Percentiles rank a stretch among this genome's conserved stretches.
These are phyloP conservation scores for Ambrosia artemisiifolia DNA, from an alignment of 129 eudicot species.

Conservation along the genomic window DNA sequence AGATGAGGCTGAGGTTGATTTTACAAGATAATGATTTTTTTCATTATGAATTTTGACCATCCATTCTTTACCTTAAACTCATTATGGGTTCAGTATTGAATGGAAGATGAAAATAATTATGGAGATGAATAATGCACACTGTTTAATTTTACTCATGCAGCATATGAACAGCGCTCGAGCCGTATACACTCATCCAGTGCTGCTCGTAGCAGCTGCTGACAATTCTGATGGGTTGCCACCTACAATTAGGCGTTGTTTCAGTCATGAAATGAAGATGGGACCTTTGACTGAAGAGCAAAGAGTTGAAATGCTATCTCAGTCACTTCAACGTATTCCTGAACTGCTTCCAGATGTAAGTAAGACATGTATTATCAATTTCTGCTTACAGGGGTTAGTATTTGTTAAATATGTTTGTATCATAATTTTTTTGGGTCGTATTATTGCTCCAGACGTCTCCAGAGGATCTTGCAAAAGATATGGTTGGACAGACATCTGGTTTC, in stretches of 20 bases:
- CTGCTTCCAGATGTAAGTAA: constrained; percentile 65
- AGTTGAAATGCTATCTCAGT: constrained; percentile 64
- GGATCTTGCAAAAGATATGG: constrained; percentile 72
- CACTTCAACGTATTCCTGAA: constrained; percentile 55
- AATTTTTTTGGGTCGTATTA: background rate
- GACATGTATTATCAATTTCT: background rate
- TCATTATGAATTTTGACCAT: constrained; percentile 1
- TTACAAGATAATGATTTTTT: constrained; percentile 31
- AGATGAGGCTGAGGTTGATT: constrained; percentile 37
- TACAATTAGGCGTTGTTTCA: constrained; percentile 82
- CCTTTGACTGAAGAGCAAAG: constrained; percentile 86
- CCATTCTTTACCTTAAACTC: constrained; percentile 4
- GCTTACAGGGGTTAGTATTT: background rate
- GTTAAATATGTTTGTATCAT: background rate
- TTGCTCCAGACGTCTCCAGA: constrained; percentile 54
- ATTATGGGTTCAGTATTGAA: background rate
- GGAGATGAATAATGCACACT: constrained; percentile 4
- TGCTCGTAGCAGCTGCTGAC: constrained; percentile 79
- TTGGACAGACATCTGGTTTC: constrained; percentile 91
- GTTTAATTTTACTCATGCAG: constrained; percentile 36
- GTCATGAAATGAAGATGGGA: constrained; percentile 83
- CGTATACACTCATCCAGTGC: constrained; percentile 55
- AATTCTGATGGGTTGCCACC: constrained; percentile 88
- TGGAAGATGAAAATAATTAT: background rate
- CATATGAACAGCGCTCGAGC: constrained; percentile 34